Conservation (phyloP, 1,139 yeast genomes). For the Meyerozyma athensensis region DNA sequence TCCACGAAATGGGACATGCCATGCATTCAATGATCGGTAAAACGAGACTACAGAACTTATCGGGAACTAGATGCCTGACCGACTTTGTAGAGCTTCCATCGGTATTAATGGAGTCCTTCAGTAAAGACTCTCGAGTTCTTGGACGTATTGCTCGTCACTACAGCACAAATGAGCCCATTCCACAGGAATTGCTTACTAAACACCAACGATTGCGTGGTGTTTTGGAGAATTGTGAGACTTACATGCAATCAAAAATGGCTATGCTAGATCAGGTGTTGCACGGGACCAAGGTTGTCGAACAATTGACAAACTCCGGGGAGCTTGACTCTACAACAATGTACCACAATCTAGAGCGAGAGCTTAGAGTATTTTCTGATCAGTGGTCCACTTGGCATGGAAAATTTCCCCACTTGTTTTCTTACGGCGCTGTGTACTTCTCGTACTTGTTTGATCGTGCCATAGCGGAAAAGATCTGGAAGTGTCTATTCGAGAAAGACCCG, state of each 20-base stretch:
- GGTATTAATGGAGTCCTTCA: conserved; percentile 90
- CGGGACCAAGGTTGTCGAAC: conserved; percentile 33
- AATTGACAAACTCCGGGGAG: conserved; percentile 13
- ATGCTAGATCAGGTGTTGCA: conserved; percentile 80
- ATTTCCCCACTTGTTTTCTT: conserved; percentile 89
- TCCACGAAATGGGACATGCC: conserved; percentile 99
- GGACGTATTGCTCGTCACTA: conserved; percentile 71
- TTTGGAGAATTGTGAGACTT: conserved; percentile 69
- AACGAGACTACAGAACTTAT: conserved; percentile 82
- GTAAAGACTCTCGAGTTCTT: conserved; percentile 74
- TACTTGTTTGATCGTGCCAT: conserved; percentile 90
- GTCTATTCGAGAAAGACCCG: conserved; percentile 66
- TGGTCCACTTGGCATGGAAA: conserved; percentile 88
- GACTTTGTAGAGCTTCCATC: conserved; percentile 97
- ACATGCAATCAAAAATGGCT: conserved; percentile 88
- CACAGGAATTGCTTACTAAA: conserved; percentile 42
- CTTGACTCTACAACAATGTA: conserved; percentile 58
- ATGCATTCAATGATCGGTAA: conserved; percentile 96
- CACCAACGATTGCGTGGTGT: conserved; percentile 51
- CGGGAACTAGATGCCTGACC: conserved; percentile 93
- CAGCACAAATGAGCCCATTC: conserved; percentile 60
- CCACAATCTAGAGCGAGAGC: conserved; percentile 56
- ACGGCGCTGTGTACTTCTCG: conserved; percentile 92
- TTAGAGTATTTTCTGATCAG: conserved; percentile 55
- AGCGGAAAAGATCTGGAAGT: conserved; percentile 81